Evolutionary conservation across 352 stramenopile genomes (phyloP), one percentile per base, ranked within the genome.

Genomic region (Pythium insidiosum): DNA sequence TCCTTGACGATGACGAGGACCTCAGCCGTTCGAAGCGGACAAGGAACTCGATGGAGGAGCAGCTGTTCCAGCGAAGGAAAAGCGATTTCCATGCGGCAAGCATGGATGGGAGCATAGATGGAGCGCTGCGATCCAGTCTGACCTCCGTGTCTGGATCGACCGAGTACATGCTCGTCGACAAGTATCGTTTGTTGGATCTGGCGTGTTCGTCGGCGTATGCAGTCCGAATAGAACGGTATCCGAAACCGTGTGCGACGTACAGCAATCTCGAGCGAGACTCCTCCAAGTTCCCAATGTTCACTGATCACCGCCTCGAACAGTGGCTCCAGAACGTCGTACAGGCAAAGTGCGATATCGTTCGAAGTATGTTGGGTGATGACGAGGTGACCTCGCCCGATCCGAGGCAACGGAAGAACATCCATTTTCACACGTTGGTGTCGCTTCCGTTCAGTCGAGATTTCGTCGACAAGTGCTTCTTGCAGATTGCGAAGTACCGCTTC

Each of bases 221-320:
- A 3, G 73, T 90, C 7, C 58, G 78, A 16, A 90, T 90, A 34
- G 78, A 90, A 44, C 68, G 75, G 12, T 90, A 86, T 42, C 78
- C 78, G 2, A 88, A 88, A 57, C 71, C 75, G 5, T 86, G 73
- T 10, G 48, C 45, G 21, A 83, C 73, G 5, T 86, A 72, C 53
- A 87, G 76, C 47, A 71, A 80, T 15, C 42, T 88, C 45, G 75
- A 90, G 49, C 61, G 60, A 37, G 61, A 81, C 4, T 21, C 47
- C 1, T 15, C 15, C 9, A 54, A 56, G 5, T 87, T 86, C 43
- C 63, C 72, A 21, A 63, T 58, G 28, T 81, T 88, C 38, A 72
- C 68, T 1, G 76, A 91, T 48, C 80, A 83, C 45, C 63, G 70
- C 31, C 73, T 90, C 30, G 76, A 94, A 52, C 64, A 66, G 35